These are phyloP conservation scores for Candida parachauliodes DNA, from an alignment of 805 yeast genomes.

Conservation along the genomic window DNA sequence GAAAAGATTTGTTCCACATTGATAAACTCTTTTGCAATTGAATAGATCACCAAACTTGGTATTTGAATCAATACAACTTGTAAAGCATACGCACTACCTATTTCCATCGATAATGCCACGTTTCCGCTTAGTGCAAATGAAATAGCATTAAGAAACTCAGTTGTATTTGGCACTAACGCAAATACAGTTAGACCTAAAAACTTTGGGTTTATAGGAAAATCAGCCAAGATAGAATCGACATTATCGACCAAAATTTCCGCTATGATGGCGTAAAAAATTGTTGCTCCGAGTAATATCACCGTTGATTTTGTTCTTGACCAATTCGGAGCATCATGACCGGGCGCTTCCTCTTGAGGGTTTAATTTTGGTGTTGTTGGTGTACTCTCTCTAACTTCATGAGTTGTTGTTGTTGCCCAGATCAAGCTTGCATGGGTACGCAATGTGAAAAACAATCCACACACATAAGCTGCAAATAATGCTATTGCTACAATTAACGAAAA, in stretches of 20 bases:
- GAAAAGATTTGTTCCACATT: slow-evolving; percentile 58
- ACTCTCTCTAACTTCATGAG: slow-evolving; percentile 27
- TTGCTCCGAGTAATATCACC: slow-evolving; percentile 76
- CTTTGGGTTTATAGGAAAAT: slow-evolving; percentile 83
- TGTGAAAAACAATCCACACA: slow-evolving; percentile 88
- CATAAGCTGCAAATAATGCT: slow-evolving; percentile 76
- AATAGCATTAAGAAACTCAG: slow-evolving; percentile 94
- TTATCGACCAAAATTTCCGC: slow-evolving; percentile 93
- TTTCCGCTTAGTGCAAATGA: slow-evolving; percentile 96
- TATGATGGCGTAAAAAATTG: slow-evolving; percentile 82
- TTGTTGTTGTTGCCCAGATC: slow-evolving; percentile 72
- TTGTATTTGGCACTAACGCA: slow-evolving; percentile 94
- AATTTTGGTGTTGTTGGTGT: slow-evolving; percentile 10
- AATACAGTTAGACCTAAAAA: slow-evolving; percentile 90
- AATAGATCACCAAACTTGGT: slow-evolving; percentile 81
- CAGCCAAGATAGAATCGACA: slow-evolving; percentile 79
- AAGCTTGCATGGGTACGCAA: slow-evolving; percentile 93
- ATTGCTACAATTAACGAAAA: slow-evolving; percentile 77
- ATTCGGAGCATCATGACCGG: slow-evolving; percentile 95
- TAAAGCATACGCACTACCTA: slow-evolving; percentile 94
- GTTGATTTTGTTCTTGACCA: slow-evolving; percentile 90
- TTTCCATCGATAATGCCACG: slow-evolving; percentile 95
- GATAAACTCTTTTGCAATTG: slow-evolving; percentile 46
- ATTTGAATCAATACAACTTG: slow-evolving; percentile 94
- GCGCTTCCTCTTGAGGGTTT: slow-evolving; percentile 17